Conservation (phyloP, 2,329 filamentous ascomycete species). For the Stylonectria norvegica region DNA sequence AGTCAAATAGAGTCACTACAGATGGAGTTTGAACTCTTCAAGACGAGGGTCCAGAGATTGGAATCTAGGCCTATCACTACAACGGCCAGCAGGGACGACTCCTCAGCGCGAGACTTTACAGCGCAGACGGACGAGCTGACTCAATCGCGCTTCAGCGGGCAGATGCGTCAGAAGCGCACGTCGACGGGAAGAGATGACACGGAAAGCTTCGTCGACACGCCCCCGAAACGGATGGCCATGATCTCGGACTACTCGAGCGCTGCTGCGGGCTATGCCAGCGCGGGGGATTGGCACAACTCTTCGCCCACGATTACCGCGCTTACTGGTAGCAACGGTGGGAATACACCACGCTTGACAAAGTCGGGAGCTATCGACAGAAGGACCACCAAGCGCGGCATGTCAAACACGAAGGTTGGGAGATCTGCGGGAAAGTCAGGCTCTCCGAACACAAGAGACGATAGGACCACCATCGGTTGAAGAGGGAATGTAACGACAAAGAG, state of each 20-base stretch:
- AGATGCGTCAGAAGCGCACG: slow-evolving; percentile 17
- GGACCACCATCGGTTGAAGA: too few relatives aligned
- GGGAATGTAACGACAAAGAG: too few relatives aligned
- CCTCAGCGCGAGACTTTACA: neutral
- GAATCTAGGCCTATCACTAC: slow-evolving; percentile 21
- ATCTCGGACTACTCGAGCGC: slow-evolving; percentile 20
- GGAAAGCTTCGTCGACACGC: slow-evolving; percentile 10
- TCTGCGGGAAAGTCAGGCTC: neutral
- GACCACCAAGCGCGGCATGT: neutral
- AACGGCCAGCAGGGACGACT: neutral
- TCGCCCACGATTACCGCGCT: slow-evolving; percentile 8
- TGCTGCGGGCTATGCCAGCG: slow-evolving; percentile 7
- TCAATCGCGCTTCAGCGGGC: slow-evolving; percentile 6
- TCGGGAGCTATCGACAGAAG: neutral
- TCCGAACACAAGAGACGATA: too few relatives aligned
- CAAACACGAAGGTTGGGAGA: neutral
- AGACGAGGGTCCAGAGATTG: slow-evolving; percentile 34
- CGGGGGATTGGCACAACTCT: slow-evolving; percentile 13
- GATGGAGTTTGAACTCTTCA: slow-evolving; percentile 42
- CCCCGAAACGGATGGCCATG: slow-evolving; percentile 24
- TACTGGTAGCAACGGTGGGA: neutral
- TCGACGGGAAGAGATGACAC: slow-evolving; percentile 13
- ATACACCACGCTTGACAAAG: neutral
- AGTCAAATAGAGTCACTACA: slow-evolving; percentile 39
- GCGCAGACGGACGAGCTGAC: neutral